Evolutionary conservation across 2,329 filamentous ascomycete species (phyloP), one percentile per base, ranked within the genome.

Genomic region (Ophiobolus disseminans): DNA sequence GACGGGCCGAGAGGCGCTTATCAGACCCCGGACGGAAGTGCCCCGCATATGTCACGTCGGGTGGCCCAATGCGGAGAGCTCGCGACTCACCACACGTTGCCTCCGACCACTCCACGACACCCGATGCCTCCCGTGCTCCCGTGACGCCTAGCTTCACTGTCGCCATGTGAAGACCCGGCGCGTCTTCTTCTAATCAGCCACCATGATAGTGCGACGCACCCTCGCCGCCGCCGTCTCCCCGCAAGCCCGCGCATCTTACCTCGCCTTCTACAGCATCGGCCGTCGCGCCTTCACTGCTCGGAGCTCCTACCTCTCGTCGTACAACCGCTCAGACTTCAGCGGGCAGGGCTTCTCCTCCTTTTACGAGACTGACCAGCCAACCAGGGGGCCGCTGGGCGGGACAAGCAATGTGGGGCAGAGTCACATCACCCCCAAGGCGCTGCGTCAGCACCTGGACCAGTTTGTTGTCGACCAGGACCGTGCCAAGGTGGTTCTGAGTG

Each of bases 401-500:
- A 79, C 82, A 8, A 81, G 81, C 50, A 78, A 78, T 25, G 80
- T 83, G 52, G 83, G 83, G 48, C 79, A 78, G 22, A 81, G 82
- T 23, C 78, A 78, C 41, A 77, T 87, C 43, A 87, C 85, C 8
- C 85, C 85, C 6, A 82, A 80, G 59, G 75, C 79, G 61, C 80
- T 99, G 63, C 97, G 97, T 78, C 86, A 90, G 66, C 89, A 94
- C 65, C 85, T 97, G 23, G 94, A 99, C 70, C 89, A 94, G 68
- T 99, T 95, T 70, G 93, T 99, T 1, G 93, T 99, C 3, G 94
- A 93, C 31, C 94, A 99, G 73, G 91, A 97, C 59, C 86, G 91
- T 50, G 91, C 94, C 13, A 94, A 99, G 80, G 95, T 96, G 73
- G 90, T 92, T 11, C 86, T 97, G 56, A 94, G 91, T 57, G 88